Conservation (phyloP, 129 eudicot genomes). For the Flaveria ramosissima region DNA sequence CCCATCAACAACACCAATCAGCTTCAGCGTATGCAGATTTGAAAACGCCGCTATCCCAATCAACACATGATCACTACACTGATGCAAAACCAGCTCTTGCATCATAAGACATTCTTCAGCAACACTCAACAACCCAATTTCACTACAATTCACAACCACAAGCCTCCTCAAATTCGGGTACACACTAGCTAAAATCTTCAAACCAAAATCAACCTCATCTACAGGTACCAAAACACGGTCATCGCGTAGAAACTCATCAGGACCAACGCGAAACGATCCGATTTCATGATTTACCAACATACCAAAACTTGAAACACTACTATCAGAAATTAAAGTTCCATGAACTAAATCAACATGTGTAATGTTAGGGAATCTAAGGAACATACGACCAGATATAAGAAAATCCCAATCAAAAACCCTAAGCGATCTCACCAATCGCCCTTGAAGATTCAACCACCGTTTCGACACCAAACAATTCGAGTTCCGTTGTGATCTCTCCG, state of each 20-base stretch:
- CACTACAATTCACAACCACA: constrained; percentile 61
- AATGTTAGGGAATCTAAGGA: constrained; percentile 65
- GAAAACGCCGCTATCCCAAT: constrained; percentile 62
- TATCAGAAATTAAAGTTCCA: constrained; percentile 43
- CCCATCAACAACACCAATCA: constrained; percentile 62
- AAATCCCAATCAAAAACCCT: constrained; percentile 73
- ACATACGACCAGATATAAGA: constrained; percentile 58
- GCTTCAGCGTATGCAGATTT: constrained; percentile 58
- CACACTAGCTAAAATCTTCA: constrained; percentile 58
- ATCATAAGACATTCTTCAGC: constrained; percentile 64
- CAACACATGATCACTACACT: constrained; percentile 58
- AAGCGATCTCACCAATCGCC: constrained; percentile 57
- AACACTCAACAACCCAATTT: constrained; percentile 64
- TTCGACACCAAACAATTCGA: constrained; percentile 67
- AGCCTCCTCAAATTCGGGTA: constrained; percentile 67
- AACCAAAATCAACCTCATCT: constrained; percentile 62
- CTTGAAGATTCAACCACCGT: constrained; percentile 70
- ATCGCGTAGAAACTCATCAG: constrained; percentile 21
- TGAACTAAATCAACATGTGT: constrained; percentile 57
- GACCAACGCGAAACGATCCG: constrained; percentile 43
- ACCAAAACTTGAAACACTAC: constrained; percentile 22
- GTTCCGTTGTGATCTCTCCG: constrained; percentile 41
- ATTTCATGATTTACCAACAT: constrained; percentile 37
- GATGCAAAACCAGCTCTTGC: constrained; percentile 70
- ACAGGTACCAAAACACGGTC: constrained; percentile 41